Conservation (phyloP, 2,329 filamentous ascomycete genomes). For the Alternaria ethzedia region DNA sequence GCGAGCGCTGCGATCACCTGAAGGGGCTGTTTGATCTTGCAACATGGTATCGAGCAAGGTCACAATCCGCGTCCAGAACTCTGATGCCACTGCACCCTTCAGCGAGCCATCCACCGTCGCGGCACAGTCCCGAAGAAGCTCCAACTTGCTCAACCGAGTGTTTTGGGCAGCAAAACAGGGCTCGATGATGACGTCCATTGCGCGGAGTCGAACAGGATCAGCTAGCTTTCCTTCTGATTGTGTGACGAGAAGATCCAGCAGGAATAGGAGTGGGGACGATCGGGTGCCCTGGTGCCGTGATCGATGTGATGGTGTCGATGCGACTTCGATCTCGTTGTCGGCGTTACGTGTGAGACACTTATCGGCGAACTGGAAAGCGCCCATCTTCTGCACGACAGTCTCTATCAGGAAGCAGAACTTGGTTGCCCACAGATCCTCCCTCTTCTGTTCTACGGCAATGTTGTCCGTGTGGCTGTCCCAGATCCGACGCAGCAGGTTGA, state of each 20-base stretch:
- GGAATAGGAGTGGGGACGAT: conserved; percentile 68
- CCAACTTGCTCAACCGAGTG: conserved; percentile 45
- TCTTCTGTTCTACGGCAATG: conserved; percentile 39
- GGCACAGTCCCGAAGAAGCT: conserved; percentile 48
- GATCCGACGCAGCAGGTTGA: conserved; percentile 71
- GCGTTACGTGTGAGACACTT: conserved; percentile 61
- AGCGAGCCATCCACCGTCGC: conserved; percentile 27
- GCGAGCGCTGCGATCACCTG: conserved; percentile 31
- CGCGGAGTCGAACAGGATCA: conserved; percentile 46
- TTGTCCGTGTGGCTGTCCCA: conserved; percentile 65
- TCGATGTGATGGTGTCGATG: conserved; percentile 71
- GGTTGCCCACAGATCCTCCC: conserved; percentile 54
- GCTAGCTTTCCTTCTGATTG: conserved; percentile 45
- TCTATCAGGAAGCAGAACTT: conserved; percentile 60
- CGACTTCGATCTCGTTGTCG: conserved; percentile 65
- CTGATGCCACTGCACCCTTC: conserved; percentile 23
- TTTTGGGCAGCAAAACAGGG: conserved; percentile 61
- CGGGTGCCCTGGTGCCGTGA: conserved; percentile 55
- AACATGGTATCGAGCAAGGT: conserved; percentile 29
- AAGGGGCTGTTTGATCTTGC: conserved; percentile 26
- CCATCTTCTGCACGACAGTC: conserved; percentile 59
- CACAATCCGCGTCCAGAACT: conserved; percentile 40
- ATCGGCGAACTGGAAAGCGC: conserved; percentile 57
- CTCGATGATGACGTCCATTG: conserved; percentile 59
- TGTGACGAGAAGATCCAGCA: conserved; percentile 67